Evolutionary conservation across 768 basidiomycete species (phyloP), one percentile per base, ranked within the genome.

Genomic region (Naematelia aurantialba): DNA sequence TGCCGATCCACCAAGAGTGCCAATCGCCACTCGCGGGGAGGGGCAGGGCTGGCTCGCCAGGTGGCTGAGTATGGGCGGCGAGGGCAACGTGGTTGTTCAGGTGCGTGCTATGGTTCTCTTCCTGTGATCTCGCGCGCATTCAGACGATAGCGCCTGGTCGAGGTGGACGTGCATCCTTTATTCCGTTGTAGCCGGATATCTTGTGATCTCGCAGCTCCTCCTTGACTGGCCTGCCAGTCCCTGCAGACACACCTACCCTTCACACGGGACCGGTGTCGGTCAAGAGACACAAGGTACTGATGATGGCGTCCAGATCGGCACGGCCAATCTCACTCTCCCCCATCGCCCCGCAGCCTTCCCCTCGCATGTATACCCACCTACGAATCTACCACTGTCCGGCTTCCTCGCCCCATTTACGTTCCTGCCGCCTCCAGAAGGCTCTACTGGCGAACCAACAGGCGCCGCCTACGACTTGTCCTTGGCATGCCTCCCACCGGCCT

Each of bases 291-390:
- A n/a, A 26, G 2, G 14, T 26, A 21, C 29, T 30, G 19, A 31
- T 24, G 25, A 29, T 30, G 13, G 25, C 29, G 24, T 39, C 21
- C 19, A 58, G 53, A 44, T 55, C 12, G 24, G 45, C 24, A 14
- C 10, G 24, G 14, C 49, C 22, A 77, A 77, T 51, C 12, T 74
- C 8, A 68, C 70, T 1, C 56, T 74, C 5, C 69, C 72, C 0
- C 76, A 77, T 56, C 67, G 76, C 45, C 74, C 73, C 0, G 63
- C 74, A 22, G 70, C 76, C 0, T 77, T 74, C 63, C 76, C 76
- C 4, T 46, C 63, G 0, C 56, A 66, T 21, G 51, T 75, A 3
- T 29, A 58, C 0, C 30, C 48, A 13, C 45, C 46, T 5, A 21
- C 34, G 1, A n/a, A 47, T 12, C 51, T 73, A 24, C 72, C 72